Evolutionary conservation across 169 alveolate genomes (phyloP).

Genomic region (Babesia bovis): DNA sequence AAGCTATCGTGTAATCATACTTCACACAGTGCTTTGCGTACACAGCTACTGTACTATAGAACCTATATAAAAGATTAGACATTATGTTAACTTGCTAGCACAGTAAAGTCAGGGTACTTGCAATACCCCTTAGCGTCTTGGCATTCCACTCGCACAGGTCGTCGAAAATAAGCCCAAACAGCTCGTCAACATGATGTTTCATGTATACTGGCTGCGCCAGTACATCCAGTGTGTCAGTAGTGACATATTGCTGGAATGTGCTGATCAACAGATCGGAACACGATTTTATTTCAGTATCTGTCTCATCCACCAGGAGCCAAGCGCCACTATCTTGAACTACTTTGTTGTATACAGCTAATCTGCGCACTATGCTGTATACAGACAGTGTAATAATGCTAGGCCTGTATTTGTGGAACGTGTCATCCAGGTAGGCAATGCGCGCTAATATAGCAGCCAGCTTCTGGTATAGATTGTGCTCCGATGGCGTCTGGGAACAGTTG

Average conservation of each 20-base stretch:
- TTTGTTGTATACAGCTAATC: constrained; percentile 23
- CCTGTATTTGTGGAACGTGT: constrained; percentile 59
- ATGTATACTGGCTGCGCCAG: constrained; percentile 53
- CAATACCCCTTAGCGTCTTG: neutral
- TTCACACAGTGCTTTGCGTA: too few species aligned
- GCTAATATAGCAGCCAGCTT: constrained; percentile 43
- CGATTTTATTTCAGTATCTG: constrained; percentile 27
- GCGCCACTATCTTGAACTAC: constrained; percentile 22
- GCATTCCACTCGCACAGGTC: constrained; percentile 22
- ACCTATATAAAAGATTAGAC: too few species aligned
- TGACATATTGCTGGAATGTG: constrained; percentile 43
- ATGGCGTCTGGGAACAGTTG: constrained; percentile 41
- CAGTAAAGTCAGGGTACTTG: constrained; percentile 11
- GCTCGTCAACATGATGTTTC: constrained; percentile 20
- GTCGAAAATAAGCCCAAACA: constrained; percentile 29
- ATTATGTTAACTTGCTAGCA: neutral
- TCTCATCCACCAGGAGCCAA: constrained; percentile 58
- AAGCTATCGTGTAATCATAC: too few species aligned
- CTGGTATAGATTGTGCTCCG: constrained; percentile 44
- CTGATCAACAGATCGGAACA: constrained; percentile 39
- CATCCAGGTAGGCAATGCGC: constrained; percentile 60
- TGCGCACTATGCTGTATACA: constrained; percentile 42
- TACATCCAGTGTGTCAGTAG: constrained; percentile 62
- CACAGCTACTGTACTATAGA: too few species aligned
- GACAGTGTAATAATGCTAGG: constrained; percentile 54